A percentile compares a stretch with the other conserved stretches of the same genome.
Evolutionary conservation across 2,329 filamentous ascomycete genomes (phyloP).

Genomic region (Esteya vermicola): DNA sequence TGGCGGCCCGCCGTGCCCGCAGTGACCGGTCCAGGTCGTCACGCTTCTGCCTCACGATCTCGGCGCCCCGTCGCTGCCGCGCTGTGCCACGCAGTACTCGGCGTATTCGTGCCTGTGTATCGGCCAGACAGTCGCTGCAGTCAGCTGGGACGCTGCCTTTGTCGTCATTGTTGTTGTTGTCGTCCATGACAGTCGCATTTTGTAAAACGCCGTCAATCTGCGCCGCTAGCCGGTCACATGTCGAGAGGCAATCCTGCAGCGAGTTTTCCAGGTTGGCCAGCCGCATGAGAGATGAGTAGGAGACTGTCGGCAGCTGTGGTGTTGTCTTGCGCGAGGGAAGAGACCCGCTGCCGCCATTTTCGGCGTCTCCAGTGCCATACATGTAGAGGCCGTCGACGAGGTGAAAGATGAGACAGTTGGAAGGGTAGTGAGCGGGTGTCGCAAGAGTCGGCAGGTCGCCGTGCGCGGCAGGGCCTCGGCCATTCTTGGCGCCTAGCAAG

Average conservation of each 20-base stretch:
- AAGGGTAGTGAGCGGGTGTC: constrained; percentile 48
- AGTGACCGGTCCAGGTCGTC: constrained; percentile 57
- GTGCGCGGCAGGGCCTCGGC: background rate
- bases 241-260: constrained; percentile 76
- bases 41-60: constrained; percentile 44
- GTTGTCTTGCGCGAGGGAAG: constrained; percentile 35
- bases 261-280: constrained; percentile 80
- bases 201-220: constrained; percentile 56
- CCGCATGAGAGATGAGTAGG: constrained; percentile 79
- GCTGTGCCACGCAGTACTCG: constrained; percentile 41
- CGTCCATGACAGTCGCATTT: too few relatives aligned
- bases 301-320: constrained; percentile 47
- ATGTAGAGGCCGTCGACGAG: constrained; percentile 79
- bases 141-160: too few relatives aligned
- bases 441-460: background rate
- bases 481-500: constrained; percentile 40
- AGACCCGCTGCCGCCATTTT: background rate
- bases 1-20: constrained; percentile 48
- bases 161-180: background rate
- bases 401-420: constrained; percentile 75
- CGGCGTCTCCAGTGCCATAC: background rate
- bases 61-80: constrained; percentile 52
- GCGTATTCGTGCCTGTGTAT: constrained; percentile 33
- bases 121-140: constrained; percentile 26
- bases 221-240: constrained; percentile 56